Base-by-base conservation (phyloP, 768 basidiomycete species). In the Vararia minispora region DNA sequence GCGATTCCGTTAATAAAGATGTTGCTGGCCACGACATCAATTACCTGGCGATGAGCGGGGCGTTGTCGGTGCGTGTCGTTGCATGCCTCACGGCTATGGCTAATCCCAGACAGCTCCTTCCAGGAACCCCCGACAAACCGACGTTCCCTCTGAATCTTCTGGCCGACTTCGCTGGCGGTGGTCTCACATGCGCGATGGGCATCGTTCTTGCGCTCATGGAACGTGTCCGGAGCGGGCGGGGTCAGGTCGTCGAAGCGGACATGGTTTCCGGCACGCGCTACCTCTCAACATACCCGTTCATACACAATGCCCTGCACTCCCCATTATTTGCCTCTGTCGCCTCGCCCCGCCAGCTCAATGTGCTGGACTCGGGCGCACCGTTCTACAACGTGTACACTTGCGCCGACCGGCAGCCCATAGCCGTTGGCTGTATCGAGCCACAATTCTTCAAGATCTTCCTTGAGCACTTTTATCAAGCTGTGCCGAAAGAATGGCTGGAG, bases 251-350 rank as follows among this genome's bases (percentile, higher is more conserved):
- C 29, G 65, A 80, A 38, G 61, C 69, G 5, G 76, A 90, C 53
- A 87, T 90, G 85, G 86, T 88, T 13, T 76, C 83, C 9, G 86
- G 86, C 5, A 66, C 78, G 2, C 79, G 83, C 26, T 89, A 87
- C 53, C 47, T 88, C n/a, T 67, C 83, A 8, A 71, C 75, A 1
- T 88, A 76, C 44, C 76, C 83, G 3, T 65, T 88, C 12, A 57
- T 81, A 24, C 66, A 71, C 44, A 25, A 52, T 29, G 45, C 60
- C 33, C 42, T 66, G 26, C 49, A 49, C 14, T 39, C 47, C 12
- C 59, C 65, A 8, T 45, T 56, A 3, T 49, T 68, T 26, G 22
- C 33, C 5, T 36, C 43, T 3, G 37, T 69, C 45, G 52, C 54
- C 16, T 58, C 59, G 18, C 56, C 58, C 17, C 65, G 79, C 38